Percentiles rank a stretch among this genome's conserved stretches.
Evolutionary conservation across 257 asterid genomes (phyloP).

Genomic region (Parsonsia alboflavescens): DNA sequence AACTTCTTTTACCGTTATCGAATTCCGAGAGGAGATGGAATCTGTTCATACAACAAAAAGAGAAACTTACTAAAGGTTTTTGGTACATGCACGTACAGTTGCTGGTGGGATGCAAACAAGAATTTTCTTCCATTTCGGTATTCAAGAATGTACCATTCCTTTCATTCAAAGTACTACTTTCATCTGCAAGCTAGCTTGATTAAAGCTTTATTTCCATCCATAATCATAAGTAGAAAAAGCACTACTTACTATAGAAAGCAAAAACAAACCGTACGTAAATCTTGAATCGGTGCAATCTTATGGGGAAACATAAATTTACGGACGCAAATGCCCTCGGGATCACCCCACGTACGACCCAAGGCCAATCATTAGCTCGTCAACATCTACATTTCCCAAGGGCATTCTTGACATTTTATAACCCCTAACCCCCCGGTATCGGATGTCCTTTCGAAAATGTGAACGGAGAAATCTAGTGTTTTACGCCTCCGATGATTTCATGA

Average conservation of each 20-base stretch:
- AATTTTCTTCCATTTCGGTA: background rate
- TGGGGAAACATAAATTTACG: constrained; percentile 34
- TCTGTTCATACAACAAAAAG: constrained; percentile 25
- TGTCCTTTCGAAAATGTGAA: background rate
- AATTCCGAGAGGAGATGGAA: constrained; percentile 87
- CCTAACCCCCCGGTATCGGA: background rate
- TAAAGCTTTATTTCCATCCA: background rate
- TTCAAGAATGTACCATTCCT: constrained; percentile 5
- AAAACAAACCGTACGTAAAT: constrained; percentile 32
- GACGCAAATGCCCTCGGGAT: constrained; percentile 82
- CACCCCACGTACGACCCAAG: constrained; percentile 41
- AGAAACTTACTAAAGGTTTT: background rate
- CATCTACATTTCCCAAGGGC: constrained; percentile 24
- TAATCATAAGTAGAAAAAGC: constrained; percentile 19
- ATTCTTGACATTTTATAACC: constrained; percentile 16
- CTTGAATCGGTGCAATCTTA: constrained; percentile 24
- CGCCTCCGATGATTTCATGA: background rate
- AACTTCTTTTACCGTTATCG: constrained; percentile 91
- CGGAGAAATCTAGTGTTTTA: background rate
- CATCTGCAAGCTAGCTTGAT: constrained; percentile 11
- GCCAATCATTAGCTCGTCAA: constrained; percentile 35
- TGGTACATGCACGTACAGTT: background rate
- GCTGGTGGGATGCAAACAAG: background rate
- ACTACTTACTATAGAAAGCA: constrained; percentile 40
- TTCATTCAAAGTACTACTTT: constrained; percentile 6